phyloP scores from a whole-genome alignment of 1,139 yeast species.

The Tardiomyces blankii region DNA sequence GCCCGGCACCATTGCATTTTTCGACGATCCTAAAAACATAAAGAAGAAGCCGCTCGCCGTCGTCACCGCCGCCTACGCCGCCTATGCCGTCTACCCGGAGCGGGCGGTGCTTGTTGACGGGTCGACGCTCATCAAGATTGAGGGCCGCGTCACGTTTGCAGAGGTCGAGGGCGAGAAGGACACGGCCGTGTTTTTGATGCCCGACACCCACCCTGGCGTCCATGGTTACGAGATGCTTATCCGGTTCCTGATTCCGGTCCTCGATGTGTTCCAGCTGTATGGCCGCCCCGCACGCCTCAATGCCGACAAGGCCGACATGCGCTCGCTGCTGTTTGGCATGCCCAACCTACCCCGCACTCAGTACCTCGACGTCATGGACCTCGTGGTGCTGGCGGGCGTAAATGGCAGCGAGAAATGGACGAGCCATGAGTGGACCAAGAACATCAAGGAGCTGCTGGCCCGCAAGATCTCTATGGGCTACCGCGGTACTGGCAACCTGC shows the following conservation, averaged over 20 bases:
- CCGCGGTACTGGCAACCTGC: constrained; percentile 58
- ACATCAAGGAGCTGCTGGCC: constrained; percentile 52
- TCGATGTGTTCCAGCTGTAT: constrained; percentile 79
- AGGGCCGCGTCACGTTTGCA: constrained; percentile 65
- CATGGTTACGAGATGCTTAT: constrained; percentile 92
- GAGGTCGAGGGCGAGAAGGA: constrained; percentile 42
- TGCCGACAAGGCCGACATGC: constrained; percentile 74
- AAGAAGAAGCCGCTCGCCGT: constrained; percentile 76
- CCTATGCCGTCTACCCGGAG: constrained; percentile 92
- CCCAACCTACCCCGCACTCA: constrained; percentile 87
- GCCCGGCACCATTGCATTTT: constrained; percentile 29
- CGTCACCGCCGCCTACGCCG: constrained; percentile 55
- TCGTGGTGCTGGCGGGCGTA: constrained; percentile 32
- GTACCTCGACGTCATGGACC: constrained; percentile 55
- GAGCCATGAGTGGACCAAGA: constrained; percentile 53
- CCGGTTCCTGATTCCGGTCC: constrained; percentile 70
- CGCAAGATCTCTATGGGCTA: constrained; percentile 63
- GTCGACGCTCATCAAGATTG: constrained; percentile 79
- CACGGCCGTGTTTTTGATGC: constrained; percentile 87
- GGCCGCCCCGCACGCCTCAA: constrained; percentile 86
- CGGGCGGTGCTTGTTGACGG: constrained; percentile 69
- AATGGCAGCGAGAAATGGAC: constrained; percentile 47
- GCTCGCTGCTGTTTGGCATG: constrained; percentile 76
- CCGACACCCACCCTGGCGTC: constrained; percentile 86
- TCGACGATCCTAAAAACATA: constrained; percentile 31